Evolutionary conservation across 345 rosid species (phyloP), one percentile per base, ranked within the genome.

Genomic region (Pelargonium nanum): DNA sequence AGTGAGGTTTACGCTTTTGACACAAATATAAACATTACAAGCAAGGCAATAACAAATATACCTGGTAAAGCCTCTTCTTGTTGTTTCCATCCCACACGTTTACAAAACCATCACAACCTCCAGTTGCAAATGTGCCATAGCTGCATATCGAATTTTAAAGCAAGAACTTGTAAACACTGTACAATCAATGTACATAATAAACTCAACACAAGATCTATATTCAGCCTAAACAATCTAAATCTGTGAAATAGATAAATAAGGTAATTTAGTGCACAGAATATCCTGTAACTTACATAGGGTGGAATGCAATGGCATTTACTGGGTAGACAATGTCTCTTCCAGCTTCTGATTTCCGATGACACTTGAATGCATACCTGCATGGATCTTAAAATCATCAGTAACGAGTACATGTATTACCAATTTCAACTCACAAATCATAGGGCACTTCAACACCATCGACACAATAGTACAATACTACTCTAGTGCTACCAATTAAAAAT

Each of bases 71-170:
- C 77, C 99, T 83, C 85, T 90, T 94, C 75, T 94, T 94, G 81
- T 94, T 94, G 85, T 88, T 88, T 23, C 99, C 96, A 64, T 94
- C 99, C 99, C 96, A 94, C 0, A 90, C 90, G 44, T 94, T 90
- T 28, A 90, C 93, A 61, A 84, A 94, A 72, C 99, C 99, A 73
- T 94, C 97, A 73, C 97, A 90, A 10, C 99, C 97, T 68, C 99
- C 99, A 10, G 97, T 90, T 45, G 93, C 99, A 82, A 94, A 94
- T 55, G 99, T 94, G 52, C 99, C 99, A 77, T 94, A 94, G 28
- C 97, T 94, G 82, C 77, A 72, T 20, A 44, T 59, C 50, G 26
- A 67, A 56, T 32, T 19, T 59, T 26, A 61, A 57, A 57, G 66
- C 59, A 67, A 0, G 26, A 22, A 64, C 59, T 40, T 59, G 4